Evolutionary conservation across 192 early-diverging fungal species (phyloP).

Genomic region (Helicostylum pulchrum): DNA sequence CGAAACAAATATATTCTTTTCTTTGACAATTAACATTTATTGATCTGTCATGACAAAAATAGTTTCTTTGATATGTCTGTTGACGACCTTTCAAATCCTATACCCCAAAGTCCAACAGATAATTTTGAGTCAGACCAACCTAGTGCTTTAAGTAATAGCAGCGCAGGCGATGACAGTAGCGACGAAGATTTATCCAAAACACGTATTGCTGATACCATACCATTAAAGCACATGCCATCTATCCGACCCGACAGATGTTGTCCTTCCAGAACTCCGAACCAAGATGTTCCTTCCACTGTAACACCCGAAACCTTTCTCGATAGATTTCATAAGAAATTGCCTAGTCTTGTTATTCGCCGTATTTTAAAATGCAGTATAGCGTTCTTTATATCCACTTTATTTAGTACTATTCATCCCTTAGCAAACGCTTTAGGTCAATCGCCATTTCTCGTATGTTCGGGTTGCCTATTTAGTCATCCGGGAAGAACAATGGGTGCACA

Average conservation of each 20-base stretch:
- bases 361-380: conserved; percentile 41
- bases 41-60: too few species aligned
- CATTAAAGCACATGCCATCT: background rate
- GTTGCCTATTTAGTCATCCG: conserved; percentile 45
- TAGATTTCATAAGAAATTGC: too few species aligned
- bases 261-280: too few species aligned
- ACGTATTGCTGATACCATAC: background rate
- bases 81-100: too few species aligned
- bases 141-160: background rate
- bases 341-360: conserved; percentile 27
- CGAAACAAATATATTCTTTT: too few species aligned
- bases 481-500: conserved; percentile 48
- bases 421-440: conserved; percentile 26
- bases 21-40: too few species aligned
- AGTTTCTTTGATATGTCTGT: too few species aligned
- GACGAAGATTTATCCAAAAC: background rate
- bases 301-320: too few species aligned
- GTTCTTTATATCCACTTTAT: conserved; percentile 28
- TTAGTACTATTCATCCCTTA: conserved; percentile 33
- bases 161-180: background rate
- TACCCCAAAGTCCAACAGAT: too few species aligned
- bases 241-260: too few species aligned
- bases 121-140: too few species aligned
- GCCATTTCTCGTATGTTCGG: conserved; percentile 38
- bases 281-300: too few species aligned